Percentiles rank a stretch among this genome's conserved stretches.
Evolutionary conservation across 2,329 filamentous ascomycete species (phyloP).

Genomic region (Neofusicoccum kwambonambiense): DNA sequence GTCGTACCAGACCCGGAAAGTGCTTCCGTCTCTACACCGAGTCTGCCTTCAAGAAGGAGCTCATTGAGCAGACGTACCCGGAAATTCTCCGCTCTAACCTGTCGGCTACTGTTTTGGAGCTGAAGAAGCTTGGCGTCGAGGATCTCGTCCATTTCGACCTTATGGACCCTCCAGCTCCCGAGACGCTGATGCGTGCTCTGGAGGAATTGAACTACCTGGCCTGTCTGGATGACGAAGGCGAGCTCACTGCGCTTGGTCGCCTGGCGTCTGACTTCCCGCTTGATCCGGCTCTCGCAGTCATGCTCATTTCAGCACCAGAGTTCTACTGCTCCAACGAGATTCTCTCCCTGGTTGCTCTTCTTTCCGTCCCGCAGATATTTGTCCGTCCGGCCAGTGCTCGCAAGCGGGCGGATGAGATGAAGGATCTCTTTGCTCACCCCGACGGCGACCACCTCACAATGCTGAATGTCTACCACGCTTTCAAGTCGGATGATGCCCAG

Average conservation of each 20-base stretch:
- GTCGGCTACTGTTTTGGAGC: slow-evolving; percentile 88
- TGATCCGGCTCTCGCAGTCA: slow-evolving; percentile 90
- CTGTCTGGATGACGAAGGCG: slow-evolving; percentile 93
- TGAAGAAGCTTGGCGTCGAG: slow-evolving; percentile 95
- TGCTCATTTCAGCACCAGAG: slow-evolving; percentile 95
- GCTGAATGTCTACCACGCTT: slow-evolving; percentile 96
- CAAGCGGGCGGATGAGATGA: slow-evolving; percentile 96
- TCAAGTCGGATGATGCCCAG: slow-evolving; percentile 73
- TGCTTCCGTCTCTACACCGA: slow-evolving; percentile 98
- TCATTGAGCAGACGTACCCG: slow-evolving; percentile 95
- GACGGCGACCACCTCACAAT: slow-evolving; percentile 96
- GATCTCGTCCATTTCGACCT: slow-evolving; percentile 98
- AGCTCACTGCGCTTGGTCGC: slow-evolving; percentile 80
- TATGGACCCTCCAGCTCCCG: slow-evolving; percentile 96
- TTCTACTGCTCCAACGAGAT: slow-evolving; percentile 99
- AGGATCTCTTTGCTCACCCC: slow-evolving; percentile 84
- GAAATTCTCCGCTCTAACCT: slow-evolving; percentile 95
- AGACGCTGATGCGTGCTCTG: slow-evolving; percentile 95
- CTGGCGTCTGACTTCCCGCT: slow-evolving; percentile 94
- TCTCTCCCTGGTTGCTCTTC: slow-evolving; percentile 85
- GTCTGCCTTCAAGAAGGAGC: slow-evolving; percentile 91
- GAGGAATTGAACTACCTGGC: slow-evolving; percentile 98
- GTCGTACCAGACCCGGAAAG: slow-evolving; percentile 96
- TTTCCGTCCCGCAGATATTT: slow-evolving; percentile 94
- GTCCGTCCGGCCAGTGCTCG: slow-evolving; percentile 80